Evolutionary conservation across 805 yeast genomes (phyloP).

Genomic region (Millerozyma miso): DNA sequence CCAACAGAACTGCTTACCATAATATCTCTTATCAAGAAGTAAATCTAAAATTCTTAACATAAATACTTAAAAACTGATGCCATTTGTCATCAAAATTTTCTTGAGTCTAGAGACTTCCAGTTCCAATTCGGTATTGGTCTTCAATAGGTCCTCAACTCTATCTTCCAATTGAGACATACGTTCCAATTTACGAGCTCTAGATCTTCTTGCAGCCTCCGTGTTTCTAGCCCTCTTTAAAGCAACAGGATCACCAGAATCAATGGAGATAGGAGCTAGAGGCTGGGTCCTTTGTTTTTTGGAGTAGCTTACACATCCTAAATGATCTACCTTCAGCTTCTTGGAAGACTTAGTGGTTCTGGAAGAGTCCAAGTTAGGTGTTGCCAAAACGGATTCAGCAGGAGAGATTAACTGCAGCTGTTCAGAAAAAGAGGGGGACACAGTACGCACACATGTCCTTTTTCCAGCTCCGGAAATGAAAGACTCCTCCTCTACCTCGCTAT

Average conservation of each 20-base stretch:
- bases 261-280: constrained; percentile 68
- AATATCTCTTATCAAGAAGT: too few species aligned
- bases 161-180: constrained; percentile 80
- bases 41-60: not conserved
- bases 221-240: constrained; percentile 89
- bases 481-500: constrained; percentile 21
- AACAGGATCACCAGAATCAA: constrained; percentile 54
- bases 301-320: constrained; percentile 71
- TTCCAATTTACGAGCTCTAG: constrained; percentile 89
- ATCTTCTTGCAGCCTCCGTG: constrained; percentile 96
- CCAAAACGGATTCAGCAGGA: constrained; percentile 15
- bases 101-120: constrained; percentile 61
- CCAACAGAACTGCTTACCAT: too few species aligned
- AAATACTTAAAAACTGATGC: constrained; percentile 12
- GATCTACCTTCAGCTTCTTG: constrained; percentile 46
- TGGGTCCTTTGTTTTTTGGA: constrained; percentile 69
- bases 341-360: constrained; percentile 7
- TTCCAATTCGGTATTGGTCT: constrained; percentile 56
- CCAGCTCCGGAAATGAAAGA: constrained; percentile 17
- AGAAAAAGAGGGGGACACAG: not conserved
- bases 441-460: constrained; percentile 3
- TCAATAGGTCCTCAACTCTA: constrained; percentile 61
- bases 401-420: constrained; percentile 20
- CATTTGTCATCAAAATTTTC: constrained; percentile 36
- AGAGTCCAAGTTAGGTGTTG: constrained; percentile 30